These are phyloP conservation scores for Brassica incana DNA, from an alignment of 345 rosid genomes.

Conservation along the genomic window DNA sequence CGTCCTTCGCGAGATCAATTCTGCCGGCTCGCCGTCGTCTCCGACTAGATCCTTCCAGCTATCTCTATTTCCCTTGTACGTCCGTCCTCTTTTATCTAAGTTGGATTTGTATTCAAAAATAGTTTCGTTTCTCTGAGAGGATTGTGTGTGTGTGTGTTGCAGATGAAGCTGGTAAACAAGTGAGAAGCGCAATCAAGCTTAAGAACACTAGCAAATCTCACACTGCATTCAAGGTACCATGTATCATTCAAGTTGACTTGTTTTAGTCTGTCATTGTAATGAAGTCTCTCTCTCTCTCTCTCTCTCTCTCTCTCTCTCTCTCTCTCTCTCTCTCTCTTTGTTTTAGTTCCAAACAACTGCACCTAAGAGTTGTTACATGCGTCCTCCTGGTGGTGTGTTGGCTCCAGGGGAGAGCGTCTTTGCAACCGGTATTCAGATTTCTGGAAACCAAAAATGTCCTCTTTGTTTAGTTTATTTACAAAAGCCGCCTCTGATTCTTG, in stretches of 20 bases:
- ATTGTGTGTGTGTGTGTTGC: constrained; percentile 2
- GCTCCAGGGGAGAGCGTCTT: constrained; percentile 88
- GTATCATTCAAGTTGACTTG: not conserved
- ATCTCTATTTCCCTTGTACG: constrained; percentile 85
- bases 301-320: no score
- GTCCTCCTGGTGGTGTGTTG: constrained; percentile 94
- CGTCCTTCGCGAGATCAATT: constrained; percentile 72
- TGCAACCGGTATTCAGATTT: constrained; percentile 67
- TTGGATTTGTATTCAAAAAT: no score
- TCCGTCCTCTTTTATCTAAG: constrained; percentile 19
- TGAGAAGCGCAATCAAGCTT: constrained; percentile 78
- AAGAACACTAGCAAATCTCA: constrained; percentile 88
- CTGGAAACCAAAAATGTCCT: not conserved
- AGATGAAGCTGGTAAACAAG: constrained; percentile 97
- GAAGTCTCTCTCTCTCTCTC: not conserved
- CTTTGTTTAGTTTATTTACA: not conserved
- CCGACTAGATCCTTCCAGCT: constrained; percentile 82
- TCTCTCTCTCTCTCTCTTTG: not conserved
- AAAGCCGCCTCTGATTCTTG: not conserved
- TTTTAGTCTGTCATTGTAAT: no score
- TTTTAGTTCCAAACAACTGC: constrained; percentile 94
- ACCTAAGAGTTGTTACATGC: constrained; percentile 97
- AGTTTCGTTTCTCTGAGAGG: not conserved
- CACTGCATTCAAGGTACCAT: constrained; percentile 81
- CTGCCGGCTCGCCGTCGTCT: constrained; percentile 86